phyloP scores from a whole-genome alignment of 1,284 basidiomycete species.

The Cryptococcus sp. region DNA sequence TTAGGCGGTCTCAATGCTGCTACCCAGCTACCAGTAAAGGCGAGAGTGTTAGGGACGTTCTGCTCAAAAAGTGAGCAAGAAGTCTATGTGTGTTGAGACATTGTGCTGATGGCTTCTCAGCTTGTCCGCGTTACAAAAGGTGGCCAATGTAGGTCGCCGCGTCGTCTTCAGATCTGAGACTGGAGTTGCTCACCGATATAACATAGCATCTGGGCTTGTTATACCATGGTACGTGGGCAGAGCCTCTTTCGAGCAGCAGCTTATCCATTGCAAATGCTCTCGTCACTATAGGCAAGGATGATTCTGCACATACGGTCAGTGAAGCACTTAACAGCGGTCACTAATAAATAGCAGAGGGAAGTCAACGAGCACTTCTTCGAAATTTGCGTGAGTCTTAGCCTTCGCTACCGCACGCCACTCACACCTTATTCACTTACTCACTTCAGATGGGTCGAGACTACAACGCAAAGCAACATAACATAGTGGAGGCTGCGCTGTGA shows the following conservation, averaged over 20 bases:
- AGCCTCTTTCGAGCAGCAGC: no score
- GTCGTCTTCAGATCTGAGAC: background rate
- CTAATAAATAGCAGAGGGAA: slow-evolving; percentile 21
- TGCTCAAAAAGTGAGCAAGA: slow-evolving; percentile 41
- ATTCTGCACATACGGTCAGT: slow-evolving; percentile 32
- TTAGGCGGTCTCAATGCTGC: slow-evolving; percentile 32
- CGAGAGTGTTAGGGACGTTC: slow-evolving; percentile 25
- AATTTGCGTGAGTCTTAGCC: slow-evolving; percentile 38
- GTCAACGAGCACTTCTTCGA: slow-evolving; percentile 38
- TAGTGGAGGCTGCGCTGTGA: slow-evolving; percentile 37
- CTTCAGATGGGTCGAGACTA: slow-evolving; percentile 34
- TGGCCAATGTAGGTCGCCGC: slow-evolving; percentile 43
- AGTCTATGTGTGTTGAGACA: background rate
- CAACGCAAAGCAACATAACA: slow-evolving; percentile 27
- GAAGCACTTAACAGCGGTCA: background rate
- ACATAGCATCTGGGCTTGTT: slow-evolving; percentile 48
- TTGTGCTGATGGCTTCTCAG: slow-evolving; percentile 22
- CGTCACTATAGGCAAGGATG: slow-evolving; percentile 31
- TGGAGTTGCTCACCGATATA: background rate
- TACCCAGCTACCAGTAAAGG: slow-evolving; percentile 31
- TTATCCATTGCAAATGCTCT: slow-evolving; percentile 1
- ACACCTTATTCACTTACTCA: background rate
- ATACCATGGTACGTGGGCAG: slow-evolving; percentile 36
- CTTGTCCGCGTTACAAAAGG: slow-evolving; percentile 43
- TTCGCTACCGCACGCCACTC: background rate